These are phyloP conservation scores for Tillandsia fasciculata DNA, from an alignment of 176 grass and related monocot species.

Conservation along the genomic window DNA sequence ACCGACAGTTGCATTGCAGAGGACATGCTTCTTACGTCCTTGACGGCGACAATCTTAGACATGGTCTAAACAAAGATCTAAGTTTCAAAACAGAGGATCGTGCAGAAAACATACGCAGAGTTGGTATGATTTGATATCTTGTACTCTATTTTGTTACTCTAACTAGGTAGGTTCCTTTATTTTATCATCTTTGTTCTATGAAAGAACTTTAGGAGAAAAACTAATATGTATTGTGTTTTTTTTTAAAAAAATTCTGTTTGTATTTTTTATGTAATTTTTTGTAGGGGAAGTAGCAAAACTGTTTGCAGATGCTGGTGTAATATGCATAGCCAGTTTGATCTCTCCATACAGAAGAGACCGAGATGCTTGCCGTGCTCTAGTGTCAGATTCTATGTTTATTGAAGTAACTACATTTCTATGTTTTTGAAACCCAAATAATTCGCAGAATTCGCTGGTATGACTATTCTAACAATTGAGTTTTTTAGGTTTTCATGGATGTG, in stretches of 20 bases:
- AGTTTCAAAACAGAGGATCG: conserved; percentile 76
- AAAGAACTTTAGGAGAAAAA: neutral
- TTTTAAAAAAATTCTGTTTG: neutral
- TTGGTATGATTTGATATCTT: conserved; percentile 41
- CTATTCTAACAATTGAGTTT: conserved; percentile 3
- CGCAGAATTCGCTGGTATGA: neutral
- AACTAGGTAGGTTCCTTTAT: too few species aligned
- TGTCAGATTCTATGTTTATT: conserved; percentile 78
- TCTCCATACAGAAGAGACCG: conserved; percentile 79
- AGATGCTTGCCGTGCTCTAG: conserved; percentile 65
- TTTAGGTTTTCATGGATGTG: conserved; percentile 84
- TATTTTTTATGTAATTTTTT: conserved; percentile 2
- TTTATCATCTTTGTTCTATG: too few species aligned
- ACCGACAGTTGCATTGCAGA: conserved; percentile 52
- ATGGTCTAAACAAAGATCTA: conserved; percentile 71
- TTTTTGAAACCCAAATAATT: neutral
- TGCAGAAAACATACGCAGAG: conserved; percentile 76
- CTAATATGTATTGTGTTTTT: neutral
- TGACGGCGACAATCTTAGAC: conserved; percentile 86
- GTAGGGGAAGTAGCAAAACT: conserved; percentile 91
- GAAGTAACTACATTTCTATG: conserved; percentile 39
- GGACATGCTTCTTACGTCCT: conserved; percentile 61
- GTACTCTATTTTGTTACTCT: neutral
- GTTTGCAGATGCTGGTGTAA: conserved; percentile 72
- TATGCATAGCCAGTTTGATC: conserved; percentile 68